A percentile compares a stretch with the other conserved stretches of the same genome.
phyloP scores from a whole-genome alignment of 352 stramenopile genomes.

The Globisporangium uncinulatum region DNA sequence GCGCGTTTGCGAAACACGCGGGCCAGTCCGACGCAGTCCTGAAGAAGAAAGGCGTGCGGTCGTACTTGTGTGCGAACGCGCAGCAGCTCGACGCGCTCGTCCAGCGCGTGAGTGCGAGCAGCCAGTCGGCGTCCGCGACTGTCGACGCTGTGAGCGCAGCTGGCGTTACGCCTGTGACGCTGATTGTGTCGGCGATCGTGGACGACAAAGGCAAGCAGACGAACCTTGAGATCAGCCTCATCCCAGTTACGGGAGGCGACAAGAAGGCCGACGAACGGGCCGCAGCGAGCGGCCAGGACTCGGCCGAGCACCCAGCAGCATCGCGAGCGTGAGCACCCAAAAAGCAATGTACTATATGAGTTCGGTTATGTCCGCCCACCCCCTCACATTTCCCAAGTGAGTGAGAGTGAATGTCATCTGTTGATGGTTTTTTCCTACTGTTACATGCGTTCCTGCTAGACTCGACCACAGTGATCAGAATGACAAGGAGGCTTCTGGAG shows the following conservation, averaged over 20 bases:
- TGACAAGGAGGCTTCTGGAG: background rate
- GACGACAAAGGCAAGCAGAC: constrained; percentile 42
- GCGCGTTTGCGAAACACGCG: constrained; percentile 43
- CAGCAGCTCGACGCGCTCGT: constrained; percentile 39
- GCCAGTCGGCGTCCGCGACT: constrained; percentile 34
- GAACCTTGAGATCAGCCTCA: constrained; percentile 63
- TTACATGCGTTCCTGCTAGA: too few species aligned
- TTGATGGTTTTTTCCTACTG: too few species aligned
- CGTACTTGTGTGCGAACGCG: constrained; percentile 44
- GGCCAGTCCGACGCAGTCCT: constrained; percentile 33
- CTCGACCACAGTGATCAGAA: too few species aligned
- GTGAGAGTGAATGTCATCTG: too few species aligned
- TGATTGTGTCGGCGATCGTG: constrained; percentile 44
- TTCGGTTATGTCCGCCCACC: background rate
- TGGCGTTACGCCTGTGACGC: constrained; percentile 24
- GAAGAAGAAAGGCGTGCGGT: constrained; percentile 30
- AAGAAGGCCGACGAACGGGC: background rate
- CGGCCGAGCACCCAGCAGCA: background rate
- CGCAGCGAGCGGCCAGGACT: background rate
- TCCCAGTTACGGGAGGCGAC: constrained; percentile 20
- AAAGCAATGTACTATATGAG: background rate
- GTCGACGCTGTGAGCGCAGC: constrained; percentile 23
- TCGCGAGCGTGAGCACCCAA: background rate
- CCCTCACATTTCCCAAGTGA: too few species aligned
- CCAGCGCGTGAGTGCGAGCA: constrained; percentile 33